Base-by-base conservation (phyloP, 805 yeast species). In the fission yeast (Schizosaccharomyces pombe) region DNA sequence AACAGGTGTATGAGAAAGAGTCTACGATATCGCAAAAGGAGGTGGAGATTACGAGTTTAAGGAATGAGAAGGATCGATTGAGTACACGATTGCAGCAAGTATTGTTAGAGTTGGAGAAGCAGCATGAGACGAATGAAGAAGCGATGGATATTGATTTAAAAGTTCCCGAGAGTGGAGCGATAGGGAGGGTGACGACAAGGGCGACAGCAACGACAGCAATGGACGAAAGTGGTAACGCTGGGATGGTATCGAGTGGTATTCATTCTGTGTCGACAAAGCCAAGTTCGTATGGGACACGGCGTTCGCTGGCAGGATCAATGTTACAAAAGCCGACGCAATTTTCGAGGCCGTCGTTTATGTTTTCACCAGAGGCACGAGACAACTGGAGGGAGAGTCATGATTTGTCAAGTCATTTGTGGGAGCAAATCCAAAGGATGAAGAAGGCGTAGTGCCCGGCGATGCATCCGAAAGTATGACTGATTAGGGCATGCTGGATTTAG, bases 401-500 rank as follows among this genome's bases (percentile, higher is more conserved):
- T 26, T 22, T 43, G 8, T 43, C 49, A 2, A 43, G 28, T 6
- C 49, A 26, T 26, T 43, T 43, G 31, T 22, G 19, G 30, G 49
- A 43, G 26, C 30, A 26, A 19, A 43, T 43, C 12, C 49, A 43
- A 43, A 19, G 49, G n/a, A 43, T 43, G 49, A 43, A 43, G 49
- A 28, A n/a, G n/a, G n/a, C n/a, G n/a, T n/a, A n/a, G n/a, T n/a
- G n/a, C n/a, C n/a, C n/a, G n/a, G n/a, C n/a, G n/a, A n/a, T n/a
- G n/a, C n/a, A n/a, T n/a, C n/a, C n/a, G n/a, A n/a, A n/a, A n/a
- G n/a, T n/a, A n/a, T n/a, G n/a, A n/a, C n/a, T n/a, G n/a, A n/a
- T n/a, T n/a, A n/a, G n/a, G n/a, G n/a, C n/a, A n/a, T n/a, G n/a
- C n/a, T n/a, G n/a, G n/a, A n/a, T n/a, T n/a, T n/a, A n/a, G n/a